These are phyloP conservation scores for Pyrenopolyporus hunteri DNA, from an alignment of 495 filamentous ascomycete species.

Conservation along the genomic window DNA sequence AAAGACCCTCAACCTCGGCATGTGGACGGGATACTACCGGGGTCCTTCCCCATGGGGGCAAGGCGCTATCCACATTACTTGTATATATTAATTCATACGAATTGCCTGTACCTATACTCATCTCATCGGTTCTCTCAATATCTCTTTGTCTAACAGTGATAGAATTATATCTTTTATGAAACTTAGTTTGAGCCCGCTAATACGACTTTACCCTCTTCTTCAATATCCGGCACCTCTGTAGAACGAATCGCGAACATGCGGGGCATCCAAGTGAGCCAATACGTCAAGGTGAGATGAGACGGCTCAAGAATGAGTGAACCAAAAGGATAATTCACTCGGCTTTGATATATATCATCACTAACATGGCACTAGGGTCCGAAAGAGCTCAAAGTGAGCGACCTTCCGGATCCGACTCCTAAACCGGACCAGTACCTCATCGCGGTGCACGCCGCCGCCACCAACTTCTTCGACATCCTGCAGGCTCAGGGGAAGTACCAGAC, in stretches of 20 bases:
- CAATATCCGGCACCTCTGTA: neutral
- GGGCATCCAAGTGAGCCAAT: slow-evolving; percentile 81
- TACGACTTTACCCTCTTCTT: too few species aligned
- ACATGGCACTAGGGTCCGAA: slow-evolving; percentile 65
- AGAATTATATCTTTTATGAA: too few species aligned
- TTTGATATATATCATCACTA: neutral
- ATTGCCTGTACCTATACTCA: too few species aligned
- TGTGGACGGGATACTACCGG: too few species aligned
- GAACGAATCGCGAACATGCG: slow-evolving; percentile 61
- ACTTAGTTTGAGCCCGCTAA: too few species aligned
- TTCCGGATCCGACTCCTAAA: slow-evolving; percentile 73
- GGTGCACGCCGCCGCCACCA: slow-evolving; percentile 86
- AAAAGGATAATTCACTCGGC: too few species aligned
- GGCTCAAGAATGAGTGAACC: neutral
- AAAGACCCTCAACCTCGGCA: too few species aligned
- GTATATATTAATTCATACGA: too few species aligned
- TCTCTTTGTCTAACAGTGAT: too few species aligned
- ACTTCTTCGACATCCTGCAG: slow-evolving; percentile 95
- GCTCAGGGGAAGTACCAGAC: slow-evolving; percentile 80
- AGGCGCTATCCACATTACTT: too few species aligned
- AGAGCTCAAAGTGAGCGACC: slow-evolving; percentile 74
- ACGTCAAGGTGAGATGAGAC: slow-evolving; percentile 69
- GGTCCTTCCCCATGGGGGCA: too few species aligned
- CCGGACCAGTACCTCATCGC: slow-evolving; percentile 83
- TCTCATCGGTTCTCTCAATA: too few species aligned